phyloP scores from a whole-genome alignment of 306 rosid species.

The Albizia julibrissin region DNA sequence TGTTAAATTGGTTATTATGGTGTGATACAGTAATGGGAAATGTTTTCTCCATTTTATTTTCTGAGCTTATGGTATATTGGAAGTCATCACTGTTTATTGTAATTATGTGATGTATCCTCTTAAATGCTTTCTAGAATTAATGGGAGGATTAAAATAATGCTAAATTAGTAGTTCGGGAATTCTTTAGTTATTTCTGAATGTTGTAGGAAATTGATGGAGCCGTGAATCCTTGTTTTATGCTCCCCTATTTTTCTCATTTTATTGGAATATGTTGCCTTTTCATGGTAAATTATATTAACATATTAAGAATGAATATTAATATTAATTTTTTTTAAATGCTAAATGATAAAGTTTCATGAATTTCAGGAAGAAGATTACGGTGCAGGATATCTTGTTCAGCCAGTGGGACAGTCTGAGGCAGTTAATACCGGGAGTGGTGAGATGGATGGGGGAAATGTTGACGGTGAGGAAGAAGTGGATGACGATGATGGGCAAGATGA shows the following conservation, averaged over 20 bases:
- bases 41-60: background rate
- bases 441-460: constrained; percentile 55
- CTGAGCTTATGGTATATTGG: background rate
- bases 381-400: constrained; percentile 81
- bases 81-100: background rate
- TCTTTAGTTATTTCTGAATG: background rate
- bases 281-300: background rate
- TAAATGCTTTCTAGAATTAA: background rate
- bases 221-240: background rate
- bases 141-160: background rate
- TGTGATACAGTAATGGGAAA: background rate
- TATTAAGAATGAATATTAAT: background rate
- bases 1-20: background rate
- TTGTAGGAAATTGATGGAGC: background rate
- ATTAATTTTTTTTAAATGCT: background rate
- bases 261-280: background rate
- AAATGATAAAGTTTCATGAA: constrained; percentile 13
- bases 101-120: background rate
- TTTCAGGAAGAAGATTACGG: constrained; percentile 84
- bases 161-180: background rate
- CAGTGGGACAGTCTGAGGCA: constrained; percentile 66
- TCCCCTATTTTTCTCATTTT: background rate
- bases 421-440: constrained; percentile 52
- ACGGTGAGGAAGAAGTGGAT: constrained; percentile 61
- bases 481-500: constrained; percentile 57